These are phyloP conservation scores for Magnolia sinica DNA, from an alignment of 164 flowering plant genomes.

Conservation along the genomic window DNA sequence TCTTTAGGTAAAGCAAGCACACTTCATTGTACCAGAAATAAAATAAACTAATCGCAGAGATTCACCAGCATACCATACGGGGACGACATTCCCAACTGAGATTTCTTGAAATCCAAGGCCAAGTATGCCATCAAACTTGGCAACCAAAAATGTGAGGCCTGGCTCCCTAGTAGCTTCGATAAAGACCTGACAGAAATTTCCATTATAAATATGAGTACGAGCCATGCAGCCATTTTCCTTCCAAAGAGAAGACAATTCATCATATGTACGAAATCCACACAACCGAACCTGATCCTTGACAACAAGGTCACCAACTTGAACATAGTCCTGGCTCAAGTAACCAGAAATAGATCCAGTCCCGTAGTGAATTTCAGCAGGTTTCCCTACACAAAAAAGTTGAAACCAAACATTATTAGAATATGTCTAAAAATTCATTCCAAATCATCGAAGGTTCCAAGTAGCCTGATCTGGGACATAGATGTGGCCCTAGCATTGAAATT, in stretches of 20 bases:
- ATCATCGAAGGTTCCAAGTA: no score
- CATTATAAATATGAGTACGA: background rate
- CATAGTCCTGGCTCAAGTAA: constrained; percentile 71
- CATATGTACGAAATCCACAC: background rate
- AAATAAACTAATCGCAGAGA: background rate
- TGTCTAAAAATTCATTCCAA: no score
- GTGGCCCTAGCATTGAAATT: no score
- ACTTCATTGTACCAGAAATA: background rate
- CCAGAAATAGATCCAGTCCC: constrained; percentile 91
- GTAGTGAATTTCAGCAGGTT: constrained; percentile 66
- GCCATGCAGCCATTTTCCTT: no score
- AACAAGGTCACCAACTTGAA: constrained; percentile 65
- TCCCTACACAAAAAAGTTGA: constrained; percentile 33
- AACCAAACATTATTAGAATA: no score
- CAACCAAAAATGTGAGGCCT: constrained; percentile 68
- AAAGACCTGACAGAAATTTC: constrained; percentile 48
- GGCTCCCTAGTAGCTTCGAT: constrained; percentile 90
- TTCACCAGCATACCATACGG: constrained; percentile 62
- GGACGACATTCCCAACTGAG: constrained; percentile 73
- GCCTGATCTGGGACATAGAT: no score
- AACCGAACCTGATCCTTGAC: constrained; percentile 68
- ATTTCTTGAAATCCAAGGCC: constrained; percentile 94
- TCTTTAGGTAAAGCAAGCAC: no score
- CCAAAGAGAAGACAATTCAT: background rate
- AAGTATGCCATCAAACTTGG: constrained; percentile 91